phyloP scores from a whole-genome alignment of 2,329 filamentous ascomycete species.

The Colletotrichum tanaceti region DNA sequence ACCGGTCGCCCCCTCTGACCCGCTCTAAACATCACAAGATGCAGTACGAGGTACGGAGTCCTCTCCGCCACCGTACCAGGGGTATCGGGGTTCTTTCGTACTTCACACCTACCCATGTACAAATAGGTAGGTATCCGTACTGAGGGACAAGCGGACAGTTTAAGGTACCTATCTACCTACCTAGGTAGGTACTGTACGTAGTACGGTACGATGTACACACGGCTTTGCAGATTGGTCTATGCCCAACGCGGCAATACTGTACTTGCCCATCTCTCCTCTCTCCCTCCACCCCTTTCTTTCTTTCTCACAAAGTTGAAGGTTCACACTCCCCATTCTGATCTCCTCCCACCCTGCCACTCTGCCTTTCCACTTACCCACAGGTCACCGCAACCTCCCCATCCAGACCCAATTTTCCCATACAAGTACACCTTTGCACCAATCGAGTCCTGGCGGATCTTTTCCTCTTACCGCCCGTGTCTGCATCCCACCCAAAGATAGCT shows the following conservation, averaged over 20 bases:
- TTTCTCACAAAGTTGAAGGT: background rate
- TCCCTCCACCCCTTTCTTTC: background rate
- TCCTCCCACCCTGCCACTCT: background rate
- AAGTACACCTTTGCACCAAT: background rate
- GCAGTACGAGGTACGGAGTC: background rate
- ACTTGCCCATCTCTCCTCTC: background rate
- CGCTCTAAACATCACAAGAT: too few species aligned
- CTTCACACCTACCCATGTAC: background rate
- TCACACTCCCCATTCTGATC: background rate
- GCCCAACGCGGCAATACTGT: background rate
- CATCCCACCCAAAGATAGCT: background rate
- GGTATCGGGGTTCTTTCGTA: background rate
- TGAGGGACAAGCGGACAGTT: background rate
- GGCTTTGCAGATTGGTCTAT: background rate
- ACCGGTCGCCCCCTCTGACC: background rate
- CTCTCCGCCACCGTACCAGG: background rate
- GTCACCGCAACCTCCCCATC: constrained; percentile 16
- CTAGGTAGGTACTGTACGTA: too few species aligned
- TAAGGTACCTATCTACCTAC: too few species aligned
- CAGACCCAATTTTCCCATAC: constrained; percentile 17
- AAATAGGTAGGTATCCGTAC: too few species aligned
- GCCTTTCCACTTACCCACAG: background rate
- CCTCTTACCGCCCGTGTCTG: background rate
- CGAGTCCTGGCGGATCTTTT: background rate
- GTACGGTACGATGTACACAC: background rate